Base-by-base conservation (phyloP, 768 basidiomycete genomes). In the Lactarius akahatsu region DNA sequence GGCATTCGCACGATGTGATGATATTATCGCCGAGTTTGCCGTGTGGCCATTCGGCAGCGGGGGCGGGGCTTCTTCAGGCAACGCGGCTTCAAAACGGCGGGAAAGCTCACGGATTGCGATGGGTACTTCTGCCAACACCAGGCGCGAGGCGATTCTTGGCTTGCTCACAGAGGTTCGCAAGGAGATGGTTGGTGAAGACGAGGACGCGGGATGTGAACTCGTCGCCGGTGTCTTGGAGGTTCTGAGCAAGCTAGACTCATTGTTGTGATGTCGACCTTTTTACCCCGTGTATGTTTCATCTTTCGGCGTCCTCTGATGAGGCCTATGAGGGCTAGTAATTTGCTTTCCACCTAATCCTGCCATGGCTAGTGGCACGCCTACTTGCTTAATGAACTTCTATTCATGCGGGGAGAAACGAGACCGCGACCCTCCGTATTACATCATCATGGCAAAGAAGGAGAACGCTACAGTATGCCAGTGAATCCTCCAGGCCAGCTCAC, bases 161-260 rank as follows among this genome's bases (percentile, higher is more conserved):
- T 80, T 94, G 50, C 79, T 94, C 36, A 79, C 82, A 65, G 92
- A 90, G 73, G 90, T 86, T 54, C 85, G 84, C 75, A 86, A 86
- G 74, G 92, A 94, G 80, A 81, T 86, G 75, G 76, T 78, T 40
- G 72, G 65, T 15, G 83, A 82, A 26, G 87, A 90, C 47, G 92
- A 91, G 73, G 96, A 98, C 76, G 76, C 90, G 55, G 88, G 87
- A 56, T 92, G 97, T 71, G 97, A 99, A 80, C 82, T 98, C 61
- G 80, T 98, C 11, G 92, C 93, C 6, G 94, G 93, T 0, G 95
- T 98, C 41, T 77, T 98, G 67, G 94, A 97, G 79, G 95, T 98
- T 55, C 84, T 97, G 69, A 90, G 90, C 60, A 91, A 94, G 76
- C 84, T 98, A 77, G 95, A 98, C 78, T 94, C 92, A 67, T 75